Evolutionary conservation across 805 yeast species (phyloP).

Genomic region (Debaryomyces tyrocola): DNA sequence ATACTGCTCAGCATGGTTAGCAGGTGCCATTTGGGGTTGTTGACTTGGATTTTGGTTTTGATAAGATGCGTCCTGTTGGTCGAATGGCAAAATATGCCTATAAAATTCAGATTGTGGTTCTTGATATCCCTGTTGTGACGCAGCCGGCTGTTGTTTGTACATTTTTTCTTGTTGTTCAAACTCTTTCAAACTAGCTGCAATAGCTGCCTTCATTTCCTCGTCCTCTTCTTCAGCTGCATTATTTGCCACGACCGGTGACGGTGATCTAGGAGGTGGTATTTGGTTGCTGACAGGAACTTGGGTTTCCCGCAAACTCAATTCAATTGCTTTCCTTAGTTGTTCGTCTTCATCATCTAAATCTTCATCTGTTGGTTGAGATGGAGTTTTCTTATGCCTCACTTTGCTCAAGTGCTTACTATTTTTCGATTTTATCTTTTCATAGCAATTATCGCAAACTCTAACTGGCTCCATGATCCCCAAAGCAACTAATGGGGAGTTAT

Average conservation of each 20-base stretch:
- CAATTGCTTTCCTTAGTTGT: slow-evolving; percentile 75
- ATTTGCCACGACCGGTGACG: slow-evolving; percentile 15
- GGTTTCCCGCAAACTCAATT: slow-evolving; percentile 67
- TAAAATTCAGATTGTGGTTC: slow-evolving; percentile 25
- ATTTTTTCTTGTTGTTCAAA: slow-evolving; percentile 42
- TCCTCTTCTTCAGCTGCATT: slow-evolving; percentile 58
- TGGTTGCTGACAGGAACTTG: slow-evolving; percentile 13
- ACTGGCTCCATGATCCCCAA: slow-evolving; percentile 88
- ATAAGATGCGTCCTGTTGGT: slow-evolving; percentile 6
- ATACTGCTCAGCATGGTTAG: not conserved
- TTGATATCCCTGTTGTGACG: slow-evolving; percentile 12
- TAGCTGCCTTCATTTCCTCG: slow-evolving; percentile 89
- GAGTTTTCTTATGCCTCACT: slow-evolving; percentile 1
- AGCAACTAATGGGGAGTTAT: slow-evolving; percentile 68
- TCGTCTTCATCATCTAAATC: slow-evolving; percentile 61
- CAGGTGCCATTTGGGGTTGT: slow-evolving; percentile 7
- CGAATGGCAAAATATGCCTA: slow-evolving; percentile 25
- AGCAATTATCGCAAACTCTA: slow-evolving; percentile 91
- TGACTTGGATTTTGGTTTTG: slow-evolving; percentile 4
- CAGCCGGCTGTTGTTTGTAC: slow-evolving; percentile 11
- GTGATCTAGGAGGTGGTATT: slow-evolving; percentile 17
- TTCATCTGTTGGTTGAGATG: slow-evolving; percentile 6
- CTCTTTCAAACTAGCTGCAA: slow-evolving; percentile 85
- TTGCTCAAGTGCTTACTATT: slow-evolving; percentile 6
- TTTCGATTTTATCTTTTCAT: slow-evolving; percentile 54